phyloP scores from a whole-genome alignment of 106 monocot genomes.

The Platanthera guangdongensis region DNA sequence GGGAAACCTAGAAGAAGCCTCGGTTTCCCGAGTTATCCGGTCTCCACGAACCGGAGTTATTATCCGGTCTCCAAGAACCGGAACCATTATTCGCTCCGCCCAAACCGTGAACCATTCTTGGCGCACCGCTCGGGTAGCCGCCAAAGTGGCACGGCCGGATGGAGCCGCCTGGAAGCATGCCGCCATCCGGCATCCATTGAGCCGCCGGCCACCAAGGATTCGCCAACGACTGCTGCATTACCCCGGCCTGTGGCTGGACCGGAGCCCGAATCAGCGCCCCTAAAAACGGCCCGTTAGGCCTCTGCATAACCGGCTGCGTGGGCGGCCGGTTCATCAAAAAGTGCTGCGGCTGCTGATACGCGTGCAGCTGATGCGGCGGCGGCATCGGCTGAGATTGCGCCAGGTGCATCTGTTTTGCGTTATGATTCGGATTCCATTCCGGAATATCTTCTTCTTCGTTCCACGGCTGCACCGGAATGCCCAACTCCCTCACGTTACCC shows the following conservation, averaged over 20 bases:
- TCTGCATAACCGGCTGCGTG: constrained; percentile 9
- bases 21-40: constrained; percentile 10
- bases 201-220: constrained; percentile 6
- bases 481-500: not conserved
- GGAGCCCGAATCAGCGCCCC: not conserved
- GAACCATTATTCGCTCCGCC: constrained; percentile 12
- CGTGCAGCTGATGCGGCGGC: constrained; percentile 3
- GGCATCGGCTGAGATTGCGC: constrained; percentile 9
- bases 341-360: constrained; percentile 17
- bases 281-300: not conserved
- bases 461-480: constrained; percentile 24
- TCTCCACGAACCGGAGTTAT: not conserved
- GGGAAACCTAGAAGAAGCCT: not conserved
- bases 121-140: constrained; percentile 2
- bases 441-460: constrained; percentile 61
- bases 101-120: not conserved
- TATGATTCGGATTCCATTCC: constrained; percentile 47
- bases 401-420: constrained; percentile 7
- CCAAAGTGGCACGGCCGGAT: constrained; percentile 10
- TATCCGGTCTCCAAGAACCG: constrained; percentile 31
- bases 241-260: constrained; percentile 24
- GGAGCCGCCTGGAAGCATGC: not conserved
- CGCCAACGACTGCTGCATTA: constrained; percentile 1
- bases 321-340: constrained; percentile 8
- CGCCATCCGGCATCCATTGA: not conserved